These are phyloP conservation scores for Trichaptum fuscoviolaceum DNA, from an alignment of 768 basidiomycete species.

Conservation along the genomic window DNA sequence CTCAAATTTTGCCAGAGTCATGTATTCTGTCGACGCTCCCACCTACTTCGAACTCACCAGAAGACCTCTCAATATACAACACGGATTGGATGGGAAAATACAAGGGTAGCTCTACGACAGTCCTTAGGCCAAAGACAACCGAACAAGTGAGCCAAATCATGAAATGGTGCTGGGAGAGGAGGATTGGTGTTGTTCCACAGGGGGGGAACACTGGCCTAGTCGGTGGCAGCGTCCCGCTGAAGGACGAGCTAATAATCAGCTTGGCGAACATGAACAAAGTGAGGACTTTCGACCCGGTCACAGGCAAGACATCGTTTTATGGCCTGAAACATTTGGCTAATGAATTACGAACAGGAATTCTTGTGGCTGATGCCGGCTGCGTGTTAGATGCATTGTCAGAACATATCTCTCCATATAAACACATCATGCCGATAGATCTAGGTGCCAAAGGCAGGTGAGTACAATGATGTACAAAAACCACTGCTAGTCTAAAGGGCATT, in stretches of 20 bases:
- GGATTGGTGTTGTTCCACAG: conserved; percentile 92
- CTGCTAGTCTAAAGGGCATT: conserved; percentile 7
- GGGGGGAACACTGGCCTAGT: conserved; percentile 98
- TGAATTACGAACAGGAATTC: conserved; percentile 49
- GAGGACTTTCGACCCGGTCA: conserved; percentile 78
- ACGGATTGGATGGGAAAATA: conserved; percentile 97
- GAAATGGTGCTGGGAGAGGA: conserved; percentile 75
- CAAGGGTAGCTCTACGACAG: conserved; percentile 74
- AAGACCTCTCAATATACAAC: conserved; percentile 78
- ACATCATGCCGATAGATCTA: conserved; percentile 95
- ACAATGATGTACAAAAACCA: neutral
- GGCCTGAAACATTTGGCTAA: neutral
- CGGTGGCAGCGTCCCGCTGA: conserved; percentile 86
- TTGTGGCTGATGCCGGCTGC: conserved; percentile 93
- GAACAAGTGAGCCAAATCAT: conserved; percentile 86
- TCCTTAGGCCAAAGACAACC: conserved; percentile 84
- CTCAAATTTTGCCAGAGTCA: conserved; percentile 54
- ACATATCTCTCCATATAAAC: conserved; percentile 78
- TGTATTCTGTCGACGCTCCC: conserved; percentile 67
- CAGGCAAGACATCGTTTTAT: conserved; percentile 43
- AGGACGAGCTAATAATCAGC: conserved; percentile 84
- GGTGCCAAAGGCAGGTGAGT: conserved; percentile 91
- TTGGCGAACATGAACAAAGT: conserved; percentile 78
- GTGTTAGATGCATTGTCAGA: conserved; percentile 86
- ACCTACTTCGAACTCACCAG: conserved; percentile 37